These are phyloP conservation scores for Sideroxylon spinosum DNA, from an alignment of 179 eudicot genomes.

Conservation along the genomic window DNA sequence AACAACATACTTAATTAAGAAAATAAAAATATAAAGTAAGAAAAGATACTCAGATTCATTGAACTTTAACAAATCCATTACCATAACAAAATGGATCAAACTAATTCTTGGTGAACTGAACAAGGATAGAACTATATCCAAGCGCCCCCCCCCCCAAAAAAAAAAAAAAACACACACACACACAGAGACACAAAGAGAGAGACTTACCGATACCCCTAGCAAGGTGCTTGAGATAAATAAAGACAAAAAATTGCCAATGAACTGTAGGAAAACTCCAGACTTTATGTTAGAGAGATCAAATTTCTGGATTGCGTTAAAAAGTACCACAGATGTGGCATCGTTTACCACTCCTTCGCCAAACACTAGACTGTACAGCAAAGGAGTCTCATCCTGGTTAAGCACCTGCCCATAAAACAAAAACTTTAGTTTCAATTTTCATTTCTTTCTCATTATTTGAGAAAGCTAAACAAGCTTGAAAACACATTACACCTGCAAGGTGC, in stretches of 20 bases:
- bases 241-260: constrained; percentile 40
- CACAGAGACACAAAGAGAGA: background rate
- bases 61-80: too few species aligned
- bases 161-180: too few species aligned
- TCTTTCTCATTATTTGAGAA: background rate
- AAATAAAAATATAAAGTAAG: background rate
- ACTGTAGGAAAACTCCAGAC: constrained; percentile 29
- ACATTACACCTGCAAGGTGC: constrained; percentile 67
- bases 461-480: background rate
- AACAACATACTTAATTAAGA: background rate
- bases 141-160: too few species aligned
- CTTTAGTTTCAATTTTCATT: constrained; percentile 2
- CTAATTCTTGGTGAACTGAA: background rate
- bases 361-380: constrained; percentile 60
- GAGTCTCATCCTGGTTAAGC: constrained; percentile 71
- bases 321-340: constrained; percentile 75
- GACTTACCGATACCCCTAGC: constrained; percentile 55
- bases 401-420: constrained; percentile 39
- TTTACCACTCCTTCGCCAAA: constrained; percentile 83
- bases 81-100: too few species aligned
- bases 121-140: background rate
- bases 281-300: constrained; percentile 37
- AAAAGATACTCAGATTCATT: background rate
- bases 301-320: constrained; percentile 62
- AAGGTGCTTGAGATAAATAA: constrained; percentile 56